phyloP scores from a whole-genome alignment of 345 rosid species.

The Pelargonium nanum region DNA sequence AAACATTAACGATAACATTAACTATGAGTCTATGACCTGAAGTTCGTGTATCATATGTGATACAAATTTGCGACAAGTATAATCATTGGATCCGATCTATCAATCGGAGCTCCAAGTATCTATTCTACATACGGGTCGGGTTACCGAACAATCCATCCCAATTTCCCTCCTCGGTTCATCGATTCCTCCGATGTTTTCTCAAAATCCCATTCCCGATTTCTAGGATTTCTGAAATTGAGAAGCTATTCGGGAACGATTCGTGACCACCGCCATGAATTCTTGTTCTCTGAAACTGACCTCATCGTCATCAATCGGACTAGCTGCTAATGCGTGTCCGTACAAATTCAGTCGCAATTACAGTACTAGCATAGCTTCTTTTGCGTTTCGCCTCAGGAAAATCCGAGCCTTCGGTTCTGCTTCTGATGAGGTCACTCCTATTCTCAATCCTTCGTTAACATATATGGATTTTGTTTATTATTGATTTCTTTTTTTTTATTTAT shows the following conservation, averaged over 20 bases:
- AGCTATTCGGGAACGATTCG: not conserved
- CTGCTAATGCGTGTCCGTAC: not conserved
- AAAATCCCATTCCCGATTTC: too few species aligned
- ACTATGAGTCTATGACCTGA: too few species aligned
- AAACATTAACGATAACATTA: too few species aligned
- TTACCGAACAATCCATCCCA: not conserved
- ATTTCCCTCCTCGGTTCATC: not conserved
- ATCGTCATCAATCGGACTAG: not conserved
- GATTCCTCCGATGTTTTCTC: not conserved
- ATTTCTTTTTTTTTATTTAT: too few species aligned
- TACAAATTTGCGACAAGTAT: too few species aligned
- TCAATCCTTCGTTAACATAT: not conserved
- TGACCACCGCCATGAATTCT: not conserved
- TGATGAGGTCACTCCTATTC: not conserved
- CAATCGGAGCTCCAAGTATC: not conserved
- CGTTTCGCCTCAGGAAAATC: not conserved
- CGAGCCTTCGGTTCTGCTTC: not conserved
- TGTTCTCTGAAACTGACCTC: not conserved
- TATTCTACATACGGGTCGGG: too few species aligned
- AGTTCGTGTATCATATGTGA: too few species aligned
- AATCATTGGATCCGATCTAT: too few species aligned
- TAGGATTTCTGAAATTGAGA: not conserved
- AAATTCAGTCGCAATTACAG: not conserved
- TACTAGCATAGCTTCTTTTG: not conserved
- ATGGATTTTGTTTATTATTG: not conserved